Evolutionary conservation across 495 filamentous ascomycete genomes (phyloP).

Genomic region (Apodospora peruviana): DNA sequence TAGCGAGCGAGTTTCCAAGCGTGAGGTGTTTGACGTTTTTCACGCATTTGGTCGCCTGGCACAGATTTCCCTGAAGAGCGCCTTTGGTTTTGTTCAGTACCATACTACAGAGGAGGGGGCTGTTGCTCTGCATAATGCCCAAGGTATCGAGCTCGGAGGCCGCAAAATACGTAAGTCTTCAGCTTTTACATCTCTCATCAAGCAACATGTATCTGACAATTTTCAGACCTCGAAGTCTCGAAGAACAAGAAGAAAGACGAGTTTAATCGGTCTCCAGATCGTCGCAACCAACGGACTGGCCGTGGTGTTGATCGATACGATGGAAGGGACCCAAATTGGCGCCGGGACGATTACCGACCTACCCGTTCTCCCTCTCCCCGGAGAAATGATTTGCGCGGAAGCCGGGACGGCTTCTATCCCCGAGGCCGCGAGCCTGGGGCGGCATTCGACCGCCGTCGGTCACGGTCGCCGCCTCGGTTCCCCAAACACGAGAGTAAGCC

Average conservation of each 20-base stretch:
- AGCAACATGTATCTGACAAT: conserved; percentile 11
- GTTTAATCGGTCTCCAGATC: conserved; percentile 26
- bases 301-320: conserved; percentile 34
- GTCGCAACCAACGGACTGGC: conserved; percentile 14
- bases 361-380: conserved; percentile 48
- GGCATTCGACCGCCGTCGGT: conserved; percentile 46
- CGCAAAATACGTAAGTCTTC: conserved; percentile 81
- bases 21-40: conserved; percentile 88
- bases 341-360: conserved; percentile 64
- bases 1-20: conserved; percentile 87
- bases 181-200: background rate
- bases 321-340: conserved; percentile 31
- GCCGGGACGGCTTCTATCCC: conserved; percentile 30
- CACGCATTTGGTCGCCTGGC: conserved; percentile 80
- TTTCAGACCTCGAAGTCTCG: conserved; percentile 84
- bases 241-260: conserved; percentile 65
- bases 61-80: conserved; percentile 94
- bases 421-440: conserved; percentile 35
- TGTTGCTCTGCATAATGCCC: conserved; percentile 66
- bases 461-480: conserved; percentile 45
- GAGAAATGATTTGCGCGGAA: conserved; percentile 36
- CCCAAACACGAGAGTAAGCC: conserved; percentile 42
- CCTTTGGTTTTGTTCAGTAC: conserved; percentile 96
- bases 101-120: conserved; percentile 68
- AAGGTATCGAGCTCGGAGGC: conserved; percentile 72